Base-by-base conservation (phyloP, 2,329 filamentous ascomycete genomes). In the Penicillium sp. region DNA sequence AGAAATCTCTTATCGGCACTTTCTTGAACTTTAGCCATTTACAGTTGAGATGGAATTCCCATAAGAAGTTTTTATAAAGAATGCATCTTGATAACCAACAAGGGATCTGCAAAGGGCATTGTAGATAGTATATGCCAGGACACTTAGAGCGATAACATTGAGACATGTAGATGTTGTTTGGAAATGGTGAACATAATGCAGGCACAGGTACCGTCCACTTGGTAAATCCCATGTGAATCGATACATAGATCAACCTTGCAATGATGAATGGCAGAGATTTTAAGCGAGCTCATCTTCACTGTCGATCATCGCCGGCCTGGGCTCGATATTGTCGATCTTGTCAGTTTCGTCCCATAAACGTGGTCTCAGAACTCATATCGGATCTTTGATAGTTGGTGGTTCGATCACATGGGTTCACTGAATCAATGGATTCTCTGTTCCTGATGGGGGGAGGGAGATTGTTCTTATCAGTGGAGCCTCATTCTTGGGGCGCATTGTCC, bases 391-490 rank as follows among this genome's bases (percentile, higher is more conserved):
- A 61, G 58, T 59, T 31, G 31, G 54, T 28, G 43, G 56, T 38
- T 38, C 54, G 11, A 52, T 34, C 7, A 20, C 42, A 22, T 28
- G 34, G 22, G 8, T 25, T 54, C 31, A 45, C 22, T 45, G 45
- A 8, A 31, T 31, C 28, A 31, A 22, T 22, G 37, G 28, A 8
- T 25, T 52, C 35, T 45, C 22, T 49, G 45, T 48, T 59, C 61
- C 50, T 57, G 61, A 42, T 55, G 38, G 38, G 43, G 56, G 31
- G 34, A 22, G 17, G 28, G 12, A 11, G 43, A 48, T n/a, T 17
- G 43, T 54, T 39, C 57, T 66, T 66, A 66, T 63, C 63, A 60
- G 63, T 63, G 62, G 61, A 58, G 28, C 57, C 34, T 7, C 47
- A 54, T 57, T 43, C 50, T 42, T 35, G 48, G 57, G 35, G 50